Percentiles rank a stretch among this genome's conserved stretches.
These are phyloP conservation scores for Paraurostyla sp. DNA, from an alignment of 73 alveolate species.

Conservation along the genomic window DNA sequence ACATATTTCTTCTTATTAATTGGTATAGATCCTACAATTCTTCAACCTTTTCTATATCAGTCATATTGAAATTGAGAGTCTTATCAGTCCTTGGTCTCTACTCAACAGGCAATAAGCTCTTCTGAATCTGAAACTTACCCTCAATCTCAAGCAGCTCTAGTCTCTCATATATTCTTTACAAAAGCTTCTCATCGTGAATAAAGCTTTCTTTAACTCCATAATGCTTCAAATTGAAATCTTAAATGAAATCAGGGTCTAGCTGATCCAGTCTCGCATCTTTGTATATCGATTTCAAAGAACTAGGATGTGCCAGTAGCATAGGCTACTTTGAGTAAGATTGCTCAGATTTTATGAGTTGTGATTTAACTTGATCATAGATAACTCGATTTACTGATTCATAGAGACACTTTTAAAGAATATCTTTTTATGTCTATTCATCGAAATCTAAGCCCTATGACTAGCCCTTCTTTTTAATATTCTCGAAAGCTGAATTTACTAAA, in stretches of 20 bases:
- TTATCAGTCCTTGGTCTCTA: constrained; percentile 43
- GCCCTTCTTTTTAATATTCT: constrained; percentile 16
- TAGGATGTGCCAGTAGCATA: constrained; percentile 33
- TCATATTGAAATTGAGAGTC: neutral
- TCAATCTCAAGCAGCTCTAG: constrained; percentile 7
- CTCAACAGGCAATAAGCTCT: constrained; percentile 1
- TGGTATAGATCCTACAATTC: neutral
- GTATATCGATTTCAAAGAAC: neutral
- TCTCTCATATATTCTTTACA: neutral
- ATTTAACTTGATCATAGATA: neutral
- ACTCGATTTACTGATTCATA: constrained; percentile 14
- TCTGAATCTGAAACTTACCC: constrained; percentile 39
- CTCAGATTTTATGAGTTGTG: neutral
- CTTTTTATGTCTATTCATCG: constrained; percentile 47
- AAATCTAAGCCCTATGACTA: constrained; percentile 12
- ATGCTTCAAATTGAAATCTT: neutral
- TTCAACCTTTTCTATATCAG: constrained; percentile 36
- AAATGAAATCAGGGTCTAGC: neutral
- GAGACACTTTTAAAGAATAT: constrained; percentile 31
- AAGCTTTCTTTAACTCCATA: neutral
- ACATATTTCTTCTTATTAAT: neutral
- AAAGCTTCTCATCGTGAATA: neutral
- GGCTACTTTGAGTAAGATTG: constrained; percentile 40
- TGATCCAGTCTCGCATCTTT: constrained; percentile 18
- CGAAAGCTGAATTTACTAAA: neutral